Base-by-base conservation (phyloP, 1,284 basidiomycete species). In the Pyrrhoderma lamaoense region DNA sequence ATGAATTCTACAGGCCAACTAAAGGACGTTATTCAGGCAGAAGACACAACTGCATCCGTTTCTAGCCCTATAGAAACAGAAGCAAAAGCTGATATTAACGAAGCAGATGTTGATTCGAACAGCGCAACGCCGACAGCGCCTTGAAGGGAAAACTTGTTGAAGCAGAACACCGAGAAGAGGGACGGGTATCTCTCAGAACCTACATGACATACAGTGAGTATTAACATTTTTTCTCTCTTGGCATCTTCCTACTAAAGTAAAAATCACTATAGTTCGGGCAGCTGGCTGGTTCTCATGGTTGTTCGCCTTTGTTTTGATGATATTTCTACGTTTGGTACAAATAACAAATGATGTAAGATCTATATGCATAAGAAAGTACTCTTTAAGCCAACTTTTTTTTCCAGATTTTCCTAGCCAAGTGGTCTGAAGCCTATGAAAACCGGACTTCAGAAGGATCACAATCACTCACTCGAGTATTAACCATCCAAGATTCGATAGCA, bases 151-250 rank as follows among this genome's bases (percentile, higher is more conserved):
- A 80, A 59, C 65, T 85, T 13, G 68, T 85, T 27, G 79, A 84
- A 49, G 76, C 69, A 8, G 83, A 86, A 62, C 70, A 73, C 31
- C 73, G 80, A 14, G 80, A 80, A 14, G 80, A 85, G 66, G 83
- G 83, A 3, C 69, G 77, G 19, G 80, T 86, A 2, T 75, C 79
- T 0, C 54, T 73, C 47, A 65, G 65, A 44, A 84, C 81, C 3
- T 86, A 65, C 47, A 46, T 62, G 25, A 56, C 49, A 8, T 58
- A 58, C 36, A 40, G 40, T 51, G 35, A 35, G 8, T 9, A 9
- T 18, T 31, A 9, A n/a, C 31, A 9, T 14, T 36, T 22, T 19
- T 39, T 42, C 47, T 40, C 8, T 31, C 22, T 8, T 21, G 8
- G 1, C 16, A 3, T 16, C 31, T 35, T 37, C 36, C 19, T 34